Evolutionary conservation across 129 eudicot genomes (phyloP).

Genomic region (Cynara cardunculus): DNA sequence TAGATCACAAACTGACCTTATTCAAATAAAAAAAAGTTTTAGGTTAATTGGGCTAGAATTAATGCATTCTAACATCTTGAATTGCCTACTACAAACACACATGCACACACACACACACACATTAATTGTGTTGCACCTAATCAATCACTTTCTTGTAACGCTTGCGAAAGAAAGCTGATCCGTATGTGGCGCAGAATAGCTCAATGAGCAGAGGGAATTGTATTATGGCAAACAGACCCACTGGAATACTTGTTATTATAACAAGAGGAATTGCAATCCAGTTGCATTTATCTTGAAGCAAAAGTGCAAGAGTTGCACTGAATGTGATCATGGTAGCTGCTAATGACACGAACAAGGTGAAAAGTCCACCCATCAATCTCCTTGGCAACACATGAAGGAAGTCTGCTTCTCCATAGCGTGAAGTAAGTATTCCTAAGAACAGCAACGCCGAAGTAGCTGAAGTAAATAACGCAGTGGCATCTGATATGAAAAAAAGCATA

Average conservation of each 20-base stretch:
- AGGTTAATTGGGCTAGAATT: background rate
- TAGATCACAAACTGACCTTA: background rate
- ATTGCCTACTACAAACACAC: background rate
- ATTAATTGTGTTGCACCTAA: background rate
- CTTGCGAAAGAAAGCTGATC: conserved; percentile 12
- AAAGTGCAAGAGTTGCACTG: conserved; percentile 23
- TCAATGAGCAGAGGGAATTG: conserved; percentile 19
- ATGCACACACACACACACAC: background rate
- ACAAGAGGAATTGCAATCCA: conserved; percentile 20
- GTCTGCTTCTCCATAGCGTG: background rate
- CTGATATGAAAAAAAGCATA: background rate
- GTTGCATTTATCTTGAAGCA: background rate
- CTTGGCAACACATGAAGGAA: background rate
- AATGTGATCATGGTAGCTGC: conserved; percentile 16
- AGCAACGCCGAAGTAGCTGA: background rate
- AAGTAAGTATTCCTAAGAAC: background rate
- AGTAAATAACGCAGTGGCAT: conserved; percentile 6
- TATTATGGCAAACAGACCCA: conserved; percentile 3
- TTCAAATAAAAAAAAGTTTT: background rate
- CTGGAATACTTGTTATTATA: conserved; percentile 8
- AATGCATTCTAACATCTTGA: background rate
- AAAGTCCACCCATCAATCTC: background rate
- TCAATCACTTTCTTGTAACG: background rate
- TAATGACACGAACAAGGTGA: conserved; percentile 15
- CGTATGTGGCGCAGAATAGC: conserved; percentile 5